These are phyloP conservation scores for Sarcodon aspratus DNA, from an alignment of 768 basidiomycete species.

Conservation along the genomic window DNA sequence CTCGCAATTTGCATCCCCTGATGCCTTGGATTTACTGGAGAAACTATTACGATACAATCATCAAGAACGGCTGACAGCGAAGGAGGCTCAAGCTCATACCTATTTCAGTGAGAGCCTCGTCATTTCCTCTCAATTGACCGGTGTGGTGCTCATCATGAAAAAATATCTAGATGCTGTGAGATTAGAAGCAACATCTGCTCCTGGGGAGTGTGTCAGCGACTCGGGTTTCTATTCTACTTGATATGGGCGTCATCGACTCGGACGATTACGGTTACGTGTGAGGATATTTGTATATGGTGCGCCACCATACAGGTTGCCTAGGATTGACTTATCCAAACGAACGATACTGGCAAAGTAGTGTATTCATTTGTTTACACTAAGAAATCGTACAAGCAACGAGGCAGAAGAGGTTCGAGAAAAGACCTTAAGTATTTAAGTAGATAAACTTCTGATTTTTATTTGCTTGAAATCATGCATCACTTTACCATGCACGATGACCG, in stretches of 20 bases:
- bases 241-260: too few relatives aligned
- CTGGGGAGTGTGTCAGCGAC: conserved; percentile 19
- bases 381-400: too few relatives aligned
- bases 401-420: too few relatives aligned
- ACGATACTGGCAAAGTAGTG: too few relatives aligned
- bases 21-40: conserved; percentile 92
- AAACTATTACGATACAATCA: conserved; percentile 94
- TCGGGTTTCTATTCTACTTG: conserved; percentile 20
- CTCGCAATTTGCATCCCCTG: conserved; percentile 86
- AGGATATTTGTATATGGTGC: too few relatives aligned
- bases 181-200: conserved; percentile 15
- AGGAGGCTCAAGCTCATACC: conserved; percentile 81
- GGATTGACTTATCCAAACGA: too few relatives aligned
- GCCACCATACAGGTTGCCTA: too few relatives aligned
- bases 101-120: conserved; percentile 65
- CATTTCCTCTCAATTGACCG: neutral
- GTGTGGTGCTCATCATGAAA: neutral
- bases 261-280: too few relatives aligned
- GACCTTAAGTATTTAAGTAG: too few relatives aligned
- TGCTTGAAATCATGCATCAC: neutral
- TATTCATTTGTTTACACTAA: too few relatives aligned
- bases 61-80: conserved; percentile 88
- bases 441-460: neutral
- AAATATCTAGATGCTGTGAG: conserved; percentile 15
- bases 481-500: conserved; percentile 13